Conservation (phyloP, 352 stramenopile genomes). For the Phytopythium sindhum region DNA sequence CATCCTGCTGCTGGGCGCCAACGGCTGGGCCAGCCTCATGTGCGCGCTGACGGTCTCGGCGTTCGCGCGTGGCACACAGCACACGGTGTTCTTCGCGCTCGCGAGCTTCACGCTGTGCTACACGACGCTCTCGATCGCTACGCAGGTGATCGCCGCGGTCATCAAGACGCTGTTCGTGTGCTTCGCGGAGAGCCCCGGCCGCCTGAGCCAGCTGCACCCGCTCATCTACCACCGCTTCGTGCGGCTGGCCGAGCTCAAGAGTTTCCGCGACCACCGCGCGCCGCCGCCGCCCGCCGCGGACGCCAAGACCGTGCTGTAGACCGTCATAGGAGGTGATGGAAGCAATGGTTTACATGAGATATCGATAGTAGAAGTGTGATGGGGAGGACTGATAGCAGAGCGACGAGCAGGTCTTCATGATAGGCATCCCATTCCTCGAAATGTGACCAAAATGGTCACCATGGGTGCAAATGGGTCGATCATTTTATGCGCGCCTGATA, state of each 20-base stretch:
- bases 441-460: no score
- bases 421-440: no score
- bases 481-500: background rate
- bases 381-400: background rate
- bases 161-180: conserved; percentile 88
- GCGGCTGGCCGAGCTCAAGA: conserved; percentile 80
- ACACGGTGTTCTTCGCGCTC: conserved; percentile 76
- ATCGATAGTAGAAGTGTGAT: conserved; percentile 1
- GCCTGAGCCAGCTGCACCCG: conserved; percentile 76
- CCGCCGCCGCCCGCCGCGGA: conserved; percentile 10
- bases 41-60: conserved; percentile 59
- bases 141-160: conserved; percentile 63
- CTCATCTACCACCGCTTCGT: conserved; percentile 88
- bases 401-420: no score
- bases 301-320: conserved; percentile 5
- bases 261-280: conserved; percentile 73
- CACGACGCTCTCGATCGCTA: conserved; percentile 74
- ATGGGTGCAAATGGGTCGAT: background rate
- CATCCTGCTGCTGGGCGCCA: conserved; percentile 64
- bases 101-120: conserved; percentile 75
- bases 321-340: background rate
- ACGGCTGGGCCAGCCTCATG: conserved; percentile 82
- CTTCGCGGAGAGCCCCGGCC: conserved; percentile 77
- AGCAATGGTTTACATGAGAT: background rate
- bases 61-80: conserved; percentile 38